These are phyloP conservation scores for Bipolaris gigantea DNA, from an alignment of 2,329 filamentous ascomycete genomes.

Conservation along the genomic window DNA sequence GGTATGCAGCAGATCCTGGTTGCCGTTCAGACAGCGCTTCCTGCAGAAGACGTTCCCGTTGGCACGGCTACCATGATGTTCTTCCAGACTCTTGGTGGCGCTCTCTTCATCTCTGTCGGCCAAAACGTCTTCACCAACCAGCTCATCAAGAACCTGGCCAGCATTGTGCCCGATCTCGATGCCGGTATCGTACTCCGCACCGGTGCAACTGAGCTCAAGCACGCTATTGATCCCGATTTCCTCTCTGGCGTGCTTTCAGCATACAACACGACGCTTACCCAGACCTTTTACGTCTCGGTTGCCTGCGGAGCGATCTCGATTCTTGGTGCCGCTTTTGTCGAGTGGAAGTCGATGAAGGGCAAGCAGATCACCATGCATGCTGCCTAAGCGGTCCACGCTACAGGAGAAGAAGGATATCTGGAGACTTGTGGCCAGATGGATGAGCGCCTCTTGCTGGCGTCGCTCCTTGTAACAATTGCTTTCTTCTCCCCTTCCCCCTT, in stretches of 20 bases:
- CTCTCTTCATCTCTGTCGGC: slow-evolving; percentile 53
- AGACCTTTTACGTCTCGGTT: slow-evolving; percentile 63
- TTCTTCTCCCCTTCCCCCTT: slow-evolving; percentile 3
- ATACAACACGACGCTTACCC: slow-evolving; percentile 64
- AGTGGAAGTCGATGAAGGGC: slow-evolving; percentile 70
- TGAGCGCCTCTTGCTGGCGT: background rate
- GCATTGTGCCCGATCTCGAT: slow-evolving; percentile 46
- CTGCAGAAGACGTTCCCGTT: slow-evolving; percentile 49
- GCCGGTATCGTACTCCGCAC: slow-evolving; percentile 48
- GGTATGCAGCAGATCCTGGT: slow-evolving; percentile 54
- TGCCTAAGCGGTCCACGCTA: slow-evolving; percentile 17
- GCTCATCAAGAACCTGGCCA: slow-evolving; percentile 48
- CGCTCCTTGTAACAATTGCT: slow-evolving; percentile 5
- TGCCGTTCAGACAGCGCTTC: slow-evolving; percentile 51
- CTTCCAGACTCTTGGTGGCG: slow-evolving; percentile 52
- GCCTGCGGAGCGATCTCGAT: slow-evolving; percentile 58
- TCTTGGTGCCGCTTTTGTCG: slow-evolving; percentile 58
- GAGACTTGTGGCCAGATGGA: background rate
- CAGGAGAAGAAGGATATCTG: background rate
- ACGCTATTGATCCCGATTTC: slow-evolving; percentile 48
- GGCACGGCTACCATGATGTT: slow-evolving; percentile 55
- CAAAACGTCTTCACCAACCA: slow-evolving; percentile 56
- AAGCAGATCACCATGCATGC: slow-evolving; percentile 48
- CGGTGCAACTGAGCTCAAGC: slow-evolving; percentile 63
- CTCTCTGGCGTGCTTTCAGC: slow-evolving; percentile 60